These are phyloP conservation scores for Musa acuminata DNA, from an alignment of 176 grass and related monocot genomes.

Conservation along the genomic window DNA sequence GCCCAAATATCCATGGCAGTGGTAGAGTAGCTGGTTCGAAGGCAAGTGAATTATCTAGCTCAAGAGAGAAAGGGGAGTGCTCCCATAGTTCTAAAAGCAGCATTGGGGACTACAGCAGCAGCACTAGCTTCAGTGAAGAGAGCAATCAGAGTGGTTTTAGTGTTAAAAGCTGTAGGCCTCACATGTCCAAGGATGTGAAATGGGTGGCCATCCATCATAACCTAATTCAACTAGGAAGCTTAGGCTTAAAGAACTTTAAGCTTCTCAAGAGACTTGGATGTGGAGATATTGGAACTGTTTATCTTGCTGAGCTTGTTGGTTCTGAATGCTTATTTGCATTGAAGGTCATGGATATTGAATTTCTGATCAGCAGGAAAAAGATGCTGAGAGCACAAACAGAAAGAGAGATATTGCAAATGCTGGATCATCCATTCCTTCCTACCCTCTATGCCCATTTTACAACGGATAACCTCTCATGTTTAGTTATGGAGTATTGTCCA, in stretches of 20 bases:
- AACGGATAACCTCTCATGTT: conserved; percentile 87
- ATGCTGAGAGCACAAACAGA: conserved; percentile 89
- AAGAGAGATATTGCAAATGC: conserved; percentile 92
- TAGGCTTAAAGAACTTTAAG: conserved; percentile 87
- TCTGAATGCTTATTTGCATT: conserved; percentile 90
- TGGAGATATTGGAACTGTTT: conserved; percentile 95
- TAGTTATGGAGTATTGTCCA: conserved; percentile 97
- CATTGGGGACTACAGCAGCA: conserved; percentile 71
- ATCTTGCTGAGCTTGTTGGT: conserved; percentile 73
- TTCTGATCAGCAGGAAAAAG: conserved; percentile 78
- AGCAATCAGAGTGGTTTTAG: conserved; percentile 15
- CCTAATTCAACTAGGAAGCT: conserved; percentile 48
- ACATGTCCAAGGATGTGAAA: conserved; percentile 84
- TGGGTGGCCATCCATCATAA: conserved; percentile 63
- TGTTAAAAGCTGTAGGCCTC: conserved; percentile 36
- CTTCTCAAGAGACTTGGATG: conserved; percentile 94
- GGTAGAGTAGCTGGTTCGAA: conserved; percentile 15
- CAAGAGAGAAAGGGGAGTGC: conserved; percentile 53
- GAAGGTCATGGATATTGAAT: conserved; percentile 98
- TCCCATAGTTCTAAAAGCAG: conserved; percentile 88
- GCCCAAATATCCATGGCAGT: conserved; percentile 17
- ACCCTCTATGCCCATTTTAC: conserved; percentile 92
- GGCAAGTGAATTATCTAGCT: conserved; percentile 22
- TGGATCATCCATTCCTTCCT: conserved; percentile 94
- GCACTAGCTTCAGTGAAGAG: conserved; percentile 38